Evolutionary conservation across 139 green algal species (phyloP), one percentile per base, ranked within the genome.

Genomic region (Chlamydomonas applanata): DNA sequence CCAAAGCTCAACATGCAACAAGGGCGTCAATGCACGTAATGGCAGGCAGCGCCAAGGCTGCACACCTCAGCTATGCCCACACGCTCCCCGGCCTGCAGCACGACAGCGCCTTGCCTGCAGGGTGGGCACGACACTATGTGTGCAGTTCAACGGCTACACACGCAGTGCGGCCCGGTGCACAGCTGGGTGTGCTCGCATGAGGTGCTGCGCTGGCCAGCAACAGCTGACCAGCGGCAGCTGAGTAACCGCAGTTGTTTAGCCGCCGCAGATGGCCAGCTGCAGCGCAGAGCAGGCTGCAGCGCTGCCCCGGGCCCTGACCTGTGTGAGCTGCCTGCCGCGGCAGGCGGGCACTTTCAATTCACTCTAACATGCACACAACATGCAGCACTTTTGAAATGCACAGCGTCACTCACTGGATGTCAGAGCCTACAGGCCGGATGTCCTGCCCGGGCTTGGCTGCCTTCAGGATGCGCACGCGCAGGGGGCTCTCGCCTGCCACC

Each of bases 31-130:
- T 29, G 40, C n/a, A n/a, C n/a, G n/a, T n/a, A n/a, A n/a, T n/a
- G n/a, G n/a, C n/a, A n/a, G n/a, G n/a, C n/a, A n/a, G n/a, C n/a
- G n/a, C n/a, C 17, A 56, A 56, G 46, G 29, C 27, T 3, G 34
- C 62, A 54, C 4, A 98, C 79, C 77, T 98, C 95, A 1, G 91
- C 86, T 0, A 91, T 69, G 0, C 83, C 90, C 4, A 98, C 77
- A 7, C 74, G 72, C 32, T 94, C 82, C 0, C 95, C 95, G 0
- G 79, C 72, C 7, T 67, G 3, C 74, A 98, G 82, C 13, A 97
- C 86, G 19, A 78, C 46, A 35, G 90, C 79, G 0, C 90, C 93
- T 2, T 45, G 54, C 72, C 82, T 87, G 75, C 46, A n/a, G n/a
- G n/a, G n/a, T n/a, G n/a, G n/a, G n/a, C n/a, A n/a, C n/a, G n/a